Conservation (phyloP, 768 basidiomycete genomes). For the Xanthoconium stramineum region DNA sequence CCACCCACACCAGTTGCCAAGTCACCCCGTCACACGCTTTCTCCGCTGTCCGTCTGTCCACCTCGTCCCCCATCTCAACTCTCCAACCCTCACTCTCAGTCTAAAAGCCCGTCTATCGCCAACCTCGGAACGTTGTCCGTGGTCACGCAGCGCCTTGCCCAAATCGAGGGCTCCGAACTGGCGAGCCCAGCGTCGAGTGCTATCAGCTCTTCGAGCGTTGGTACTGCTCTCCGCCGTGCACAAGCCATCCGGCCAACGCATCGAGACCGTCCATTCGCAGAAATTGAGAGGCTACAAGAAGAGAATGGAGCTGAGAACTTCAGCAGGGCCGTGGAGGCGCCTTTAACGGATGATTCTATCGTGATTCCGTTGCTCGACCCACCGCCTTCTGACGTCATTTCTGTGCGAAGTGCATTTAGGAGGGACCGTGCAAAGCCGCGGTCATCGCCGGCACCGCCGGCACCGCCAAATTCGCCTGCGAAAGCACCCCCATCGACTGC, state of each 20-base stretch:
- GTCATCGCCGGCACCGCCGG: neutral
- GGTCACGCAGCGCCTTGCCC: slow-evolving; percentile 62
- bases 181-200: slow-evolving; percentile 17
- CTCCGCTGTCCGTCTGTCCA: slow-evolving; percentile 21
- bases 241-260: slow-evolving; percentile 13
- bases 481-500: neutral
- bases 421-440: slow-evolving; percentile 1
- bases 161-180: slow-evolving; percentile 43
- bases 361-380: slow-evolving; percentile 23
- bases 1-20: slow-evolving; percentile 28
- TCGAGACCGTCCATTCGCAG: slow-evolving; percentile 17
- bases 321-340: slow-evolving; percentile 7
- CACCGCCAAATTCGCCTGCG: slow-evolving; percentile 13
- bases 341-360: slow-evolving; percentile 23
- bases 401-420: slow-evolving; percentile 25
- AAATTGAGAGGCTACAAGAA: slow-evolving; percentile 24
- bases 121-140: slow-evolving; percentile 61
- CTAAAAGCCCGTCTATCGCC: slow-evolving; percentile 56
- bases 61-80: slow-evolving; percentile 25
- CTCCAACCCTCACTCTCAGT: slow-evolving; percentile 27
- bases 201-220: slow-evolving; percentile 20
- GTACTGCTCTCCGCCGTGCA: slow-evolving; percentile 25
- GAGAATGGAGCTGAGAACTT: neutral
- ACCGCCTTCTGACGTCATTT: slow-evolving; percentile 8
- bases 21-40: slow-evolving; percentile 20